Conservation (phyloP, 306 rosid genomes). For the Adenanthera pavonina region DNA sequence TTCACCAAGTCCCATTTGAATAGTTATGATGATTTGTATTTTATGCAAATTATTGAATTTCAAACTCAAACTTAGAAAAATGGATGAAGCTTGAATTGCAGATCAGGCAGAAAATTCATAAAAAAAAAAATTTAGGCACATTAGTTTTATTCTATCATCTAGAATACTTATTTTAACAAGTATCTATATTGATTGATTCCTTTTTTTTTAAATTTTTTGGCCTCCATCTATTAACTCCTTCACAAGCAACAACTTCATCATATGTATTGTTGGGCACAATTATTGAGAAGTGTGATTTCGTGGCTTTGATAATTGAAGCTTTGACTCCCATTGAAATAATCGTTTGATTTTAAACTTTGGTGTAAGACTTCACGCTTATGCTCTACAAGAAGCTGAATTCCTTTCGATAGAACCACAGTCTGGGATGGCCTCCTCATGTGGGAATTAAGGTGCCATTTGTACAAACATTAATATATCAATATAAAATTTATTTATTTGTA, state of each 20-base stretch:
- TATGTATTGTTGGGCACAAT: neutral
- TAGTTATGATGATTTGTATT: no score
- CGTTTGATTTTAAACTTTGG: slow-evolving; percentile 20
- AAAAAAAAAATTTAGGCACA: neutral
- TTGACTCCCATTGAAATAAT: slow-evolving; percentile 25
- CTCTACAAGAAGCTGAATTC: neutral
- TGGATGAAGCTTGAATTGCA: no score
- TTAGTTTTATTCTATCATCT: no score
- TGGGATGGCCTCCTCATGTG: neutral
- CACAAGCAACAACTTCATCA: no score
- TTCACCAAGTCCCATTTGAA: no score
- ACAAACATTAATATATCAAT: slow-evolving; percentile 25
- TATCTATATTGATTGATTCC: no score
- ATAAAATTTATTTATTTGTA: no score
- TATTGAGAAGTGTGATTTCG: neutral
- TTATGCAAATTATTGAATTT: no score
- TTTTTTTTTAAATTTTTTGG: no score
- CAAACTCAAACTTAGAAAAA: no score
- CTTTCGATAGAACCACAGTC: slow-evolving; percentile 44
- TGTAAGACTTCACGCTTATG: neutral
- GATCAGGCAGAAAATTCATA: neutral
- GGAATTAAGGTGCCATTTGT: slow-evolving; percentile 3
- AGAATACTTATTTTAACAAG: no score
- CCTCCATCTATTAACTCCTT: no score
- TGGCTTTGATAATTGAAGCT: neutral